Conservation (phyloP, 768 basidiomycete genomes). For the Collybiopsis luxurians region DNA sequence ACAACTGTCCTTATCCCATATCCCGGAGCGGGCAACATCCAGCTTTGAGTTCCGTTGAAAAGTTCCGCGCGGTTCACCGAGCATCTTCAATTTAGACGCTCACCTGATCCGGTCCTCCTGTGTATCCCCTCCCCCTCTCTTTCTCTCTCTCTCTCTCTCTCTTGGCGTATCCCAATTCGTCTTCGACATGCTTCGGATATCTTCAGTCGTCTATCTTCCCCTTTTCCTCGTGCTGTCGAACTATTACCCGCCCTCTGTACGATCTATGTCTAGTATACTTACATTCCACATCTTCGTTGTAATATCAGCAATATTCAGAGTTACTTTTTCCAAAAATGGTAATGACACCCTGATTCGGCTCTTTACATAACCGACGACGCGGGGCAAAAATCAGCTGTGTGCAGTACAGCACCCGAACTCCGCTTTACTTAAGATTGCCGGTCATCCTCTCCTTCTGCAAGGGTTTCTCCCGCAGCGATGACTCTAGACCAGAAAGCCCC, state of each 20-base stretch:
- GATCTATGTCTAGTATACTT: neutral
- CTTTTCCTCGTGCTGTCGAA: neutral
- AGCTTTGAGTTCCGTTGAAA: constrained; percentile 84
- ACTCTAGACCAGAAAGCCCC: constrained; percentile 22
- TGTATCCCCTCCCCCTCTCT: neutral
- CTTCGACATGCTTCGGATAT: neutral
- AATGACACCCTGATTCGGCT: too few species aligned
- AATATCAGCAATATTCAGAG: neutral
- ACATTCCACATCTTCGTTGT: neutral
- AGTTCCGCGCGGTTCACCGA: constrained; percentile 8
- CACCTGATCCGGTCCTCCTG: neutral
- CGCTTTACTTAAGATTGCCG: too few species aligned
- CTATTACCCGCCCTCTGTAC: neutral
- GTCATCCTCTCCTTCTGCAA: neutral
- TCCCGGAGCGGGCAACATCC: constrained; percentile 69
- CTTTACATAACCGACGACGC: neutral
- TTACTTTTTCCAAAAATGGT: neutral
- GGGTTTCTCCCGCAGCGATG: neutral
- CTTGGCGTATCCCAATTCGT: neutral
- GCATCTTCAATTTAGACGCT: neutral
- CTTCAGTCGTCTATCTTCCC: too few species aligned
- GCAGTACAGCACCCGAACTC: too few species aligned
- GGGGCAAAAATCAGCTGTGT: too few species aligned
- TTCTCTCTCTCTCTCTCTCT: neutral
- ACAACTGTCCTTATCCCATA: constrained; percentile 78